Base-by-base conservation (phyloP, 805 yeast species). In the Ogataea angusta region DNA sequence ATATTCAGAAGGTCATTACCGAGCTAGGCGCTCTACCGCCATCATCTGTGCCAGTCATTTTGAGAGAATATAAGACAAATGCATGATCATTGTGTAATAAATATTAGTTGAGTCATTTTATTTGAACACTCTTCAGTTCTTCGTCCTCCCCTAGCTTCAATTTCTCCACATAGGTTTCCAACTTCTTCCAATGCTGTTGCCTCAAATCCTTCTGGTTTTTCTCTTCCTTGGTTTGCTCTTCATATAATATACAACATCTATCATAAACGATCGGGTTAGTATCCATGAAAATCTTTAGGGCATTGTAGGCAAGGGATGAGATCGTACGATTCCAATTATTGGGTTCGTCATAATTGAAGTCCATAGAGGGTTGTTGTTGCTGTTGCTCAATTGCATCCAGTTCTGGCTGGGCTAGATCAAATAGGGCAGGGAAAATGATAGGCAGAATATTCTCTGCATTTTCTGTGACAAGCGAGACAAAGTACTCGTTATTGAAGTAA, bases 11-110 rank as follows among this genome's bases (percentile, higher is more conserved):
- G 68, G 88, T 93, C 44, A 88, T 93, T 40, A 93, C 98, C 2
- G 99, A 93, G 63, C 79, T 91, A 49, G 99, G 99, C 21, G 87
- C 95, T 2, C 72, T 93, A 51, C 99, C 99, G 9, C 96, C 99
- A 30, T 85, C 95, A n/a, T 88, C 98, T 2, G 98, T 93, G 43
- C 99, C 99, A 19, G 98, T 93, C 35, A 87, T 93, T 46, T 69
- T 93, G 54, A 78, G 98, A 66, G 99, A 93, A 64, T 93, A 91
- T 64, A 87, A 88, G 63, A 56, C 61, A 39, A 47, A 57, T n/a
- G 51, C 53, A 35, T 60, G 39, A 43, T 24, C 38, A 18, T 16
- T 28, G 10, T 16, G 32, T 28, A 45, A 42, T 38, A 25, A 36
- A 32, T 19, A 33, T 33, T 28, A 35, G 17, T 19, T n/a, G 31